phyloP scores from a whole-genome alignment of 2,329 filamentous ascomycete species.

The Cordyceps fumosorosea region DNA sequence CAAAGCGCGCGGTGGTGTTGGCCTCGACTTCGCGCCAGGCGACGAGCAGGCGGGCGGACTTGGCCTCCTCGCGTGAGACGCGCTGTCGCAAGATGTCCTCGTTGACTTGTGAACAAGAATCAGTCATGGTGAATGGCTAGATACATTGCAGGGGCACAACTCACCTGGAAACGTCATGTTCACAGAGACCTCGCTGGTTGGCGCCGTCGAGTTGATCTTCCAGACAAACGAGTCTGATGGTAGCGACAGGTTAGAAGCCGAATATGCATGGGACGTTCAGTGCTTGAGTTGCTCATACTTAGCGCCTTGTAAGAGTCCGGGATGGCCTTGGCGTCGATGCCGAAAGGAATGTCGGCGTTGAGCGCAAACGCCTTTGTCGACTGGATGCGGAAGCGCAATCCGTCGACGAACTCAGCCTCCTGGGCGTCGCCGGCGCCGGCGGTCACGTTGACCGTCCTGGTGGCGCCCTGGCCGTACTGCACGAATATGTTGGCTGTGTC shows the following conservation, averaged over 20 bases:
- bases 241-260: neutral
- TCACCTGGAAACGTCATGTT: neutral
- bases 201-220: neutral
- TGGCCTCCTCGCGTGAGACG: neutral
- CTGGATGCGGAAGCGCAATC: slow-evolving; percentile 18
- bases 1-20: neutral
- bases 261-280: neutral
- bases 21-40: neutral
- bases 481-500: slow-evolving; percentile 26
- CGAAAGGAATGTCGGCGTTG: slow-evolving; percentile 9
- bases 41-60: neutral
- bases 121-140: too few species aligned
- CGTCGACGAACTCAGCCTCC: slow-evolving; percentile 24
- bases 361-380: neutral
- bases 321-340: neutral
- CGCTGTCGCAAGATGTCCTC: neutral
- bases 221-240: neutral
- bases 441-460: slow-evolving; percentile 24
- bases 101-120: neutral
- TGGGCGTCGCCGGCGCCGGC: slow-evolving; percentile 18
- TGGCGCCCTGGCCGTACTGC: slow-evolving; percentile 27
- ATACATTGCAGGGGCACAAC: neutral
- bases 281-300: neutral
- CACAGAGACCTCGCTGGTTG: neutral
- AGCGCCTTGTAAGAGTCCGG: neutral